phyloP scores from a whole-genome alignment of 2,329 filamentous ascomycete genomes.

The Aspergillus neoniger region DNA sequence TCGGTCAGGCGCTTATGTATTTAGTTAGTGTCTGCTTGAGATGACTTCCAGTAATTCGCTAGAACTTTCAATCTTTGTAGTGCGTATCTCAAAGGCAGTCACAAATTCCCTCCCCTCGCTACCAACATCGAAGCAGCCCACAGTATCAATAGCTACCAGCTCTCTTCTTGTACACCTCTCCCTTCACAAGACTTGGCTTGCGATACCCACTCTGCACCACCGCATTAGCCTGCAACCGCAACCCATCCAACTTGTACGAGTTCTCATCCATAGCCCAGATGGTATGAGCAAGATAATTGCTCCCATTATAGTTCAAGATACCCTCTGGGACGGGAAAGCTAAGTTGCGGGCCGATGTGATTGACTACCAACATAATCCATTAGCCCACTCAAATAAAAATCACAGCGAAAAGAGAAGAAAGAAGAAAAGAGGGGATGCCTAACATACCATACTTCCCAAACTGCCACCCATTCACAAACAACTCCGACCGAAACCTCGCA shows the following conservation, averaged over 20 bases:
- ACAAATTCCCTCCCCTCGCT: too few relatives aligned
- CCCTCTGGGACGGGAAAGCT: conserved; percentile 55
- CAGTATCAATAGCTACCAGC: background rate
- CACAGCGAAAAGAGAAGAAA: background rate
- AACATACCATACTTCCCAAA: conserved; percentile 51
- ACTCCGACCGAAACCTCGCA: conserved; percentile 40
- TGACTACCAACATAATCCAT: conserved; percentile 30
- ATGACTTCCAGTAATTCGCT: too few relatives aligned
- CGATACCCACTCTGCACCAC: background rate
- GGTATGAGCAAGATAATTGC: background rate
- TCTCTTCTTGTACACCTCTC: background rate
- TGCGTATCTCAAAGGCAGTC: too few relatives aligned
- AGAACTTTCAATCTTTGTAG: too few relatives aligned
- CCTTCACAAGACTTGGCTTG: background rate
- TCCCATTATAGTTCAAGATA: conserved; percentile 52
- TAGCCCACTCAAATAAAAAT: too few relatives aligned
- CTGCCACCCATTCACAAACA: conserved; percentile 56
- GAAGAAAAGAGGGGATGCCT: background rate
- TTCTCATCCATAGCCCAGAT: background rate
- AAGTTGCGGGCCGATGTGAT: conserved; percentile 55
- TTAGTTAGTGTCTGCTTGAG: too few relatives aligned
- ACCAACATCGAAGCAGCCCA: too few relatives aligned
- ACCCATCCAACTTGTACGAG: background rate
- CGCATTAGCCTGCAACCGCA: background rate
- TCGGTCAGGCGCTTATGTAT: too few relatives aligned